Evolutionary conservation across 768 basidiomycete genomes (phyloP), one percentile per base, ranked within the genome.

Genomic region (Hydnum rufescens): DNA sequence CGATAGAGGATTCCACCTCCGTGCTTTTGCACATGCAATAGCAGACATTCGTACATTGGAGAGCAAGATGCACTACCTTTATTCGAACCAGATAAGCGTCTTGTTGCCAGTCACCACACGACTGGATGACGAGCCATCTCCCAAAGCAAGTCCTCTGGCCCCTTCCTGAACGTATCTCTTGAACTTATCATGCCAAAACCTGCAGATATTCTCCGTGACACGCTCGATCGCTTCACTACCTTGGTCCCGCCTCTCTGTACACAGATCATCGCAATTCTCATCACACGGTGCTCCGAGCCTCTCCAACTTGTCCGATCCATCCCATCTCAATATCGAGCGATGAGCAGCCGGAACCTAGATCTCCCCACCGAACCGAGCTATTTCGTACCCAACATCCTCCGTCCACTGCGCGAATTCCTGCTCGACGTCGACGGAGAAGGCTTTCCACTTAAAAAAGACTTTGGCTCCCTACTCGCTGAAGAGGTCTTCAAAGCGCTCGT

Each of bases 301-400:
- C 73, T 97, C 42, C 74, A 80, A 29, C 78, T 82, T 13, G 84
- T 96, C 54, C 75, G 85, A 47, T 82, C 84, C 0, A 84, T 96
- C 60, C 87, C 88, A 1, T 80, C 83, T 0, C 90, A 96, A 59
- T 85, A 92, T 59, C 74, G 92, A 51, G 85, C 85, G 16, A 80
- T 80, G 78, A 77, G 74, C 64, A 79, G 80, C 62, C 75, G 76
- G 3, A 66, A 57, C 57, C 50, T 54, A 36, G 49, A 39, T 16
- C 53, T 70, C 55, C 79, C 86, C 1, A 74, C 71, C 13, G 84
- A 84, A 60, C 77, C 88, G 23, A 95, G 89, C 60, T 80, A 86
- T 62, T 97, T 93, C 60, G 76, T 96, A 2, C 67, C 76, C 1
- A 71, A 75, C 31, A 80, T 97, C 53, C 69, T 97, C 31, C 80